Conservation (phyloP, 352 stramenopile species). For the Globisporangium rhizosaccharum region DNA sequence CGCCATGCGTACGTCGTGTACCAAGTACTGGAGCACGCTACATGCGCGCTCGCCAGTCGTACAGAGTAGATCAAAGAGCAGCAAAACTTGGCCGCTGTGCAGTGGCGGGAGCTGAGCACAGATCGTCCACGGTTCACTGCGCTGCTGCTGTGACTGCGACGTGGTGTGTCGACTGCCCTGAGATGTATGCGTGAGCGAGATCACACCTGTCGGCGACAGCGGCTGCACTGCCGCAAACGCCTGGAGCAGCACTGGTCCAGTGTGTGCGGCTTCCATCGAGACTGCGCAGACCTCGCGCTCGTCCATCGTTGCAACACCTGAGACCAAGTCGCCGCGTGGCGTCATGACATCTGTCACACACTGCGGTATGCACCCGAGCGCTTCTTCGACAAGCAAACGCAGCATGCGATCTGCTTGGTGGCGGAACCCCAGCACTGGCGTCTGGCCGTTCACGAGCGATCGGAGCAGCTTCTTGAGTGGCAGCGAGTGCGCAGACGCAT, state of each 20-base stretch:
- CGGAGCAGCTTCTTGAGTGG: constrained; percentile 22
- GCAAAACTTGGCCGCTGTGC: constrained; percentile 18
- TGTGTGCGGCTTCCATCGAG: constrained; percentile 14
- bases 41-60: constrained; percentile 35
- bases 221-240: constrained; percentile 23
- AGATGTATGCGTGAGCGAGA: constrained; percentile 6
- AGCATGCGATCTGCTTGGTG: constrained; percentile 23
- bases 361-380: constrained; percentile 22
- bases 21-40: constrained; percentile 34
- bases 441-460: constrained; percentile 16
- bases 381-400: constrained; percentile 34
- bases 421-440: constrained; percentile 18
- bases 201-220: constrained; percentile 10
- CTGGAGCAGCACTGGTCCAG: constrained; percentile 14
- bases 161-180: not conserved
- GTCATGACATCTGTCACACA: constrained; percentile 2
- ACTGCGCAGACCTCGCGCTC: constrained; percentile 19
- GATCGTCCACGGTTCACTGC: constrained; percentile 9
- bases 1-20: constrained; percentile 17
- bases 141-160: not conserved
- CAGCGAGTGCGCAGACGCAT: constrained; percentile 19
- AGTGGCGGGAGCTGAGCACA: constrained; percentile 25
- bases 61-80: constrained; percentile 42
- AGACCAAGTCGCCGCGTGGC: too few relatives aligned
- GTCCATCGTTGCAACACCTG: constrained; percentile 1